phyloP scores from a whole-genome alignment of 306 rosid genomes.

The peach (Prunus persica) region DNA sequence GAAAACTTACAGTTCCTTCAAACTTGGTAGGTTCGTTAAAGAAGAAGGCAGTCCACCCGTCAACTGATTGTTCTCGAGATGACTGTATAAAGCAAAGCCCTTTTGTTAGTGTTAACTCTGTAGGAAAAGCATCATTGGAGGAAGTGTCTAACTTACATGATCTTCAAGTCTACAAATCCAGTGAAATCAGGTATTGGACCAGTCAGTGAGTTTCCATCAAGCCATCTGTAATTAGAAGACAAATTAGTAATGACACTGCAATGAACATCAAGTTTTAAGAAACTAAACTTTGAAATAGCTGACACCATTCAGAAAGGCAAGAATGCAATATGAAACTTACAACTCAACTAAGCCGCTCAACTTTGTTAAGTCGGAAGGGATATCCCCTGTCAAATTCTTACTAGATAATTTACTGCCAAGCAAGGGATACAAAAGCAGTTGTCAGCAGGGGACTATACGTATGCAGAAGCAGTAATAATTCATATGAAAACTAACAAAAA shows the following conservation, averaged over 20 bases:
- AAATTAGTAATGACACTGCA: constrained; percentile 5
- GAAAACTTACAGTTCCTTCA: constrained; percentile 77
- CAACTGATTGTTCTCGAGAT: constrained; percentile 89
- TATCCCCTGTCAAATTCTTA: constrained; percentile 69
- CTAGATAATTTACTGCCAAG: constrained; percentile 66
- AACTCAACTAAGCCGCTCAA: constrained; percentile 75
- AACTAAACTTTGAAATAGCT: constrained; percentile 15
- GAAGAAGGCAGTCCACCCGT: constrained; percentile 66
- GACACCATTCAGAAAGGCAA: constrained; percentile 21
- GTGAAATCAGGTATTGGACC: constrained; percentile 86
- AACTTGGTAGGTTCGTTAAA: constrained; percentile 63
- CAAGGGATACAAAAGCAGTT: constrained; percentile 29
- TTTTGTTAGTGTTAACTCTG: constrained; percentile 30
- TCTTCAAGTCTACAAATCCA: constrained; percentile 68
- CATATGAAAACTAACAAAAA: constrained; percentile 12
- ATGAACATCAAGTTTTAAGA: neutral
- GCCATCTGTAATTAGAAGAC: constrained; percentile 45
- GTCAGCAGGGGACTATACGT: constrained; percentile 23
- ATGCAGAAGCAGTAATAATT: constrained; percentile 16
- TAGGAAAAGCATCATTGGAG: constrained; percentile 1
- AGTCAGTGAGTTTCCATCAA: constrained; percentile 52
- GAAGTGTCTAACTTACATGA: constrained; percentile 54
- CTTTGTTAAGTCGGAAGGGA: constrained; percentile 68
- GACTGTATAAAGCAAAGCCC: constrained; percentile 53
- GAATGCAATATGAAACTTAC: constrained; percentile 51